phyloP scores from a whole-genome alignment of 129 eudicot genomes.

The Cynara cardunculus region DNA sequence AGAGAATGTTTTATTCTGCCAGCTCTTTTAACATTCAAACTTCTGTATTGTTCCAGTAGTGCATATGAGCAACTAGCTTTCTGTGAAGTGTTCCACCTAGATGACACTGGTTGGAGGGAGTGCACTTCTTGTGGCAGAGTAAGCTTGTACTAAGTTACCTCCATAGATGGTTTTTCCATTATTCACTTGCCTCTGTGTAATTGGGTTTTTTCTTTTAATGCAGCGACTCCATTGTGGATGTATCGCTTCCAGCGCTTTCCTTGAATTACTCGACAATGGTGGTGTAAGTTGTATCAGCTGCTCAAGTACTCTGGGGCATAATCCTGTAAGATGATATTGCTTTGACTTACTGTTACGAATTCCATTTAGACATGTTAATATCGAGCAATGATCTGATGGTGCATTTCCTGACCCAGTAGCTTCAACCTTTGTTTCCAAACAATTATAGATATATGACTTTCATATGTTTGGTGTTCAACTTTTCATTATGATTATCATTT shows the following conservation, averaged over 20 bases:
- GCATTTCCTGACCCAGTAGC: too few species aligned
- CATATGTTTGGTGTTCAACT: not conserved
- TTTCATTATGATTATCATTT: not conserved
- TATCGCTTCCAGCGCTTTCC: constrained; percentile 75
- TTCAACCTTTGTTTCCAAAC: too few species aligned
- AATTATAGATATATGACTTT: too few species aligned
- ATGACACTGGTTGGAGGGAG: constrained; percentile 94
- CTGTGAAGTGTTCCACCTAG: constrained; percentile 75
- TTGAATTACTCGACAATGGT: constrained; percentile 72
- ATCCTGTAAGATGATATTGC: constrained; percentile 47
- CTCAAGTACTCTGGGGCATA: constrained; percentile 29
- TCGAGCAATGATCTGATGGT: too few species aligned
- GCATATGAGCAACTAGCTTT: constrained; percentile 68
- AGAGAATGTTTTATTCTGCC: not conserved
- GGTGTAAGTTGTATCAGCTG: constrained; percentile 73
- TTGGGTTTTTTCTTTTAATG: constrained; percentile 3
- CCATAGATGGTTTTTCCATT: not conserved
- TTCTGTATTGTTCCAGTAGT: constrained; percentile 48
- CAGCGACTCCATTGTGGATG: constrained; percentile 99
- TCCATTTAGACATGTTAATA: too few species aligned
- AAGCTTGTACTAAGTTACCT: not conserved
- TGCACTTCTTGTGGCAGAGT: constrained; percentile 84
- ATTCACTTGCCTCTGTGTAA: not conserved
- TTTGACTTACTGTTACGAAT: too few species aligned
- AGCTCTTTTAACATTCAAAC: not conserved